Base-by-base conservation (phyloP, 805 yeast species). In the Starmera amethionina region DNA sequence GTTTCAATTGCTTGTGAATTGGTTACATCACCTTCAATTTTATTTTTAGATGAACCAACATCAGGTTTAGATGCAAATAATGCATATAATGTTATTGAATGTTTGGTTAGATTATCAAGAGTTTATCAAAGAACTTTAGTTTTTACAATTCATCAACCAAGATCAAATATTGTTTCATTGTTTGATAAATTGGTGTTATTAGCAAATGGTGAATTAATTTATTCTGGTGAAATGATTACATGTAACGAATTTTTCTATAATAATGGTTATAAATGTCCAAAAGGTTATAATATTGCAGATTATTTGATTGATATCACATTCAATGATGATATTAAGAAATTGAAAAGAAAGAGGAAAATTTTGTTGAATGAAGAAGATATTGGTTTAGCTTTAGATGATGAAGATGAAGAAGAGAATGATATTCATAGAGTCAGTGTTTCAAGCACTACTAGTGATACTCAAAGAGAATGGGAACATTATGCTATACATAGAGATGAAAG, bases 71-170 rank as follows among this genome's bases (percentile, higher is more conserved):
- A 93, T 59, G 80, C 97, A 8, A 90, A 76, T 57, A 90, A 89
- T 62, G 97, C 98, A 1, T 79, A 76, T 54, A 87, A 89, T 51
- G 98, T 93, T 8, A 70, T 93, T 35, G 97, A 88, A 45, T 74
- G 87, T 45, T 68, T 93, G 35, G 90, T 84, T 3, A 73, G 82
- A 42, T 68, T 93, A 42, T 86, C 97, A 0, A 71, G 79, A 42
- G 82, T 79, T 51, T 84, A 80, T 59, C 79, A 83, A 44, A 77
- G 97, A 56, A 90, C 98, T 0, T 78, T 93, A 37, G 76, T 93
- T 2, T 82, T 93, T 57, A 87, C 98, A 0, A 93, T 93, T 48
- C 98, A 93, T 63, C 98, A 93, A 58, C 98, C 98, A 10, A 73
- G 98, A 54, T 85, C 96, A 42, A 93, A 93, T 55, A 90, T 93